Evolutionary conservation across 352 stramenopile genomes (phyloP).

Genomic region (Phytophthora rubi): DNA sequence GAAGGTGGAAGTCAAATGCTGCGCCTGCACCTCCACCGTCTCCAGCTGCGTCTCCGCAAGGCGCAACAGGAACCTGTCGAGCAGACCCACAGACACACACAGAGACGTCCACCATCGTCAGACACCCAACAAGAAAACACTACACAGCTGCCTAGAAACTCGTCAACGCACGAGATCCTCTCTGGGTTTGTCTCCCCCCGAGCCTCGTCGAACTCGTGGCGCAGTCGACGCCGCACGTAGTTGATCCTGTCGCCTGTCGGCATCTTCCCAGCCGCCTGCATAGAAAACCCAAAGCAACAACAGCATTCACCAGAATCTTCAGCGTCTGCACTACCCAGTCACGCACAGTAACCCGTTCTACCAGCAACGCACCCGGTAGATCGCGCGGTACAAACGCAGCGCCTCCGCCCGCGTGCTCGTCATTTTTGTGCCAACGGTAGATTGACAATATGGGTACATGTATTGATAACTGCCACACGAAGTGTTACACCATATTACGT

Average conservation of each 20-base stretch:
- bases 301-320: neutral
- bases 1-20: constrained; percentile 66
- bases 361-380: constrained; percentile 63
- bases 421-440: neutral
- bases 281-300: neutral
- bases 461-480: neutral
- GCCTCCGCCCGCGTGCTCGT: constrained; percentile 41
- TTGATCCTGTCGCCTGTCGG: constrained; percentile 65
- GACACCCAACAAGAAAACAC: neutral
- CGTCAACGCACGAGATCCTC: constrained; percentile 54
- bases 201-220: constrained; percentile 73
- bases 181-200: constrained; percentile 59
- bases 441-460: neutral
- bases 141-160: too few relatives aligned
- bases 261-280: constrained; percentile 69
- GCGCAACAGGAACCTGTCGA: constrained; percentile 61
- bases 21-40: constrained; percentile 73
- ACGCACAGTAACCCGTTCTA: neutral
- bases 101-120: neutral
- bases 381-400: constrained; percentile 72
- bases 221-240: constrained; percentile 73
- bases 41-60: constrained; percentile 80
- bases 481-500: neutral
- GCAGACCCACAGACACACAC: neutral
- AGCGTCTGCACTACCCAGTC: neutral